Base-by-base conservation (phyloP, 2,329 filamentous ascomycete species). In the Domatiomyces globalis region DNA sequence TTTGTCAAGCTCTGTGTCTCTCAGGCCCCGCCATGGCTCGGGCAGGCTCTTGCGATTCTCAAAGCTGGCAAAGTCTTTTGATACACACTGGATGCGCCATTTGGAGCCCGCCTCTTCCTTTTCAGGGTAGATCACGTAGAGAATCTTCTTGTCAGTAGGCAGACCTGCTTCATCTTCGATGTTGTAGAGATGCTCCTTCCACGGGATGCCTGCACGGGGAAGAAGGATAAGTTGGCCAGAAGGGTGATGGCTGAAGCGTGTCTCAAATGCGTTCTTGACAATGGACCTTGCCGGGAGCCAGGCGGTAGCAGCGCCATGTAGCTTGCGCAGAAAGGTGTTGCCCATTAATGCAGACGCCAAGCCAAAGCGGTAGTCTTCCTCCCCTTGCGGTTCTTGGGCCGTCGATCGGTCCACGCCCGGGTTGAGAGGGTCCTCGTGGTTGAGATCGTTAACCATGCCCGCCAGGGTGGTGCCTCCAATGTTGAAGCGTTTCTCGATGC, bases 71-170 rank as follows among this genome's bases (percentile, higher is more conserved):
- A 85, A 83, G 66, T 80, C 79, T 53, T 85, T 81, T 46, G 87
- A 85, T n/a, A 96, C 92, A 56, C 85, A 83, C 69, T 95, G 88
- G 55, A 98, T 85, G 52, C 92, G 81, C 92, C 92, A 96, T 71
- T 92, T 94, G 63, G 84, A 76, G 57, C 79, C 84, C 45, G 81
- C 78, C 45, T 77, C 75, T 25, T 81, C 78, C 63, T 79, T 86
- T 73, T 98, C 90, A 0, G 88, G 85, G 69, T 96, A 96, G 22
- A 96, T 73, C 12, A 95, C 89, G 64, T 95, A 96, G 48, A 89
- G 74, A 3, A 90, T 81, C 60, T 80, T 78, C 43, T 79, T 68
- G 55, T 66, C 63, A 50, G 62, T 58, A 61, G 60, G 63, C 51
- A 66, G 66, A 7, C 64, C 66, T 48, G 71, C 68, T 63, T 82